Evolutionary conservation across 257 asterid genomes (phyloP), one percentile per base, ranked within the genome.

Genomic region (Orobanche coerulescens): DNA sequence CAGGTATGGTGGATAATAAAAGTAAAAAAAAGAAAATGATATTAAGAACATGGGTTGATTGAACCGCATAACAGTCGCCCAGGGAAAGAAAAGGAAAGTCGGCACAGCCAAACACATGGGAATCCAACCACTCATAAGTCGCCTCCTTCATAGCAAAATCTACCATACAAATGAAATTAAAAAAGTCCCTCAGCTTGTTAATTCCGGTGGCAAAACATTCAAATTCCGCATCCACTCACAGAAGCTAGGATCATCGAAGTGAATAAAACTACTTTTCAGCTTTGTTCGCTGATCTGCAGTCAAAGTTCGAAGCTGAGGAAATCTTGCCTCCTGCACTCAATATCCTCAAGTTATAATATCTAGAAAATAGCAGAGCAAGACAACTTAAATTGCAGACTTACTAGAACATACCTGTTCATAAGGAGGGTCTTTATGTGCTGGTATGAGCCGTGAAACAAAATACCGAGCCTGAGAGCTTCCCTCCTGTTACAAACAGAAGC

Each of bases 391-490:
- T 16, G 42, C 34, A 61, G 48, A 30, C 25, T 55, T 13, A 44
- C 48, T 13, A 64, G 61, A 57, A 70, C 66, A 31, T 70, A 85
- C 98, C 83, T 92, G 96, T 69, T 92, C 98, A 25, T 92, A 92
- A 4, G 96, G 95, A 58, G 98, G 98, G 60, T 92, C 98, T 74
- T 86, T 86, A 62, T 88, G 98, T 36, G 95, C 98, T 31, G 95
- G 96, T 69, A 92, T 86, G 79, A 92, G 61, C 19, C 98, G 93
- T 47, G 96, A 81, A 61, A 88, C 94, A 71, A 92, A 92, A 69
- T 88, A 92, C 18, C 98, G 83, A 69, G 98, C 98, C 84, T 92
- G 96, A 23, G 98, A 92, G 74, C 98, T 92, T 46, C 98, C 98
- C 75, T 92, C 98, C 98, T 92, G 86, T 76, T 39, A 58, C 57